A percentile compares a stretch with the other conserved stretches of the same genome.
phyloP scores from a whole-genome alignment of 176 grass and related monocot genomes.

The Dendrocalamus sinicus region DNA sequence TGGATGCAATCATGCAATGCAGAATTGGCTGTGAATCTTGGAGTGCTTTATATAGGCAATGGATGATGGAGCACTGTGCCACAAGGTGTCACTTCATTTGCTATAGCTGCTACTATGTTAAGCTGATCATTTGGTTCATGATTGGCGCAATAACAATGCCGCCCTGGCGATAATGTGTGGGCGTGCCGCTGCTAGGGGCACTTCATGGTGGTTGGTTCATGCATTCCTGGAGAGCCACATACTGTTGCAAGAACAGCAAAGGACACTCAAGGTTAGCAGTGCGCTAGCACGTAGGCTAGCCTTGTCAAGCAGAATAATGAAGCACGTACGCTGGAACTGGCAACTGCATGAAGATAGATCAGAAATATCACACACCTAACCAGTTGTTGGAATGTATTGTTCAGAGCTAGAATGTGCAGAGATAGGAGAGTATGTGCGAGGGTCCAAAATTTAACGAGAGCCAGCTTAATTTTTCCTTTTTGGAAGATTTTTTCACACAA shows the following conservation, averaged over 20 bases:
- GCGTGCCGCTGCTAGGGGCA: slow-evolving; percentile 41
- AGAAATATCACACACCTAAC: not conserved
- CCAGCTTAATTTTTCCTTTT: not conserved
- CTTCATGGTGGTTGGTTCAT: slow-evolving; percentile 41
- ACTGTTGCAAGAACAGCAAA: slow-evolving; percentile 40
- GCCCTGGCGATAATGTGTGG: slow-evolving; percentile 30
- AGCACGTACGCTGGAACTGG: not conserved
- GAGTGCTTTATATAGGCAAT: slow-evolving; percentile 31
- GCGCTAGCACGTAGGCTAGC: slow-evolving; percentile 6
- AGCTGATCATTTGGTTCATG: slow-evolving; percentile 60
- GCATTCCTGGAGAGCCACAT: slow-evolving; percentile 37
- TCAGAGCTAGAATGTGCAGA: not conserved
- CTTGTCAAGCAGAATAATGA: slow-evolving; percentile 26
- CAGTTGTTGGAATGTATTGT: not conserved
- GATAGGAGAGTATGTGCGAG: not conserved
- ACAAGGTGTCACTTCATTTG: slow-evolving; percentile 41
- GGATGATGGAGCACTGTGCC: not conserved
- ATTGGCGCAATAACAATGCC: slow-evolving; percentile 53
- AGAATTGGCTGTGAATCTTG: slow-evolving; percentile 14
- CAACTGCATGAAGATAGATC: not conserved
- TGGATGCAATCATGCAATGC: slow-evolving; percentile 55
- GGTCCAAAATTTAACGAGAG: not conserved
- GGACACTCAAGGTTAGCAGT: slow-evolving; percentile 24
- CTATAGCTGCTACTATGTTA: slow-evolving; percentile 59
- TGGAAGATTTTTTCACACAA: not conserved